Evolutionary conservation across 768 basidiomycete species (phyloP), one percentile per base, ranked within the genome.

Genomic region (Sarcodon sp.): DNA sequence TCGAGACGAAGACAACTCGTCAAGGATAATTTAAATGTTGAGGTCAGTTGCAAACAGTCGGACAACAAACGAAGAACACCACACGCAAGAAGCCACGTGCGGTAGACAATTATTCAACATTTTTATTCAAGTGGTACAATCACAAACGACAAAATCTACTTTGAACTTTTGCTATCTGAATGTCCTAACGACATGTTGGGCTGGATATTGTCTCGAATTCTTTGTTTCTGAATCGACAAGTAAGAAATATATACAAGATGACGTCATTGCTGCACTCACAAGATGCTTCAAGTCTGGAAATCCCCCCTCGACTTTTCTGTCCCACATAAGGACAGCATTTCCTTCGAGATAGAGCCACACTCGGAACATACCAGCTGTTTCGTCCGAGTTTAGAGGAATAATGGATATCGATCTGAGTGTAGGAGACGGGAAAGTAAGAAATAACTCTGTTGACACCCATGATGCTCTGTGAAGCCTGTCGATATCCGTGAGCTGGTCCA

Each of bases 401-500:
- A 94, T 66, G 9, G 80, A 75, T 47, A 93, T 78, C 41, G 73
- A 71, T 43, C 69, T 70, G 47, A 96, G 65, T 1, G 66, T 59
- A 0, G 90, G 90, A 27, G 87, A 77, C 9, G 90, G 85, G 63
- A 97, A 97, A 1, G 93, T 96, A 34, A 94, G 64, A 55, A 92
- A 76, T 12, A 97, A 72, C 56, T 96, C 93, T 0, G 92, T 96
- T 52, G 88, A 85, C n/a, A 82, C 75, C 93, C 93, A 97, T 9
- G 79, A 80, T 33, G 93, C 92, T 56, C 92, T 76, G 55, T 93
- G 91, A 35, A 92, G 73, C 92, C 92, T 93, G 57, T 33, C 45
- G 45, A 43, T 4, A 10, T 18, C 3, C 21, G 13, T 33, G 32
- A 8, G 32, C 10, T 31, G 4, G 18, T 31, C 41, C 11, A 41